Base-by-base conservation (phyloP, 208 protist genomes). In the Strigomonas culicis region DNA sequence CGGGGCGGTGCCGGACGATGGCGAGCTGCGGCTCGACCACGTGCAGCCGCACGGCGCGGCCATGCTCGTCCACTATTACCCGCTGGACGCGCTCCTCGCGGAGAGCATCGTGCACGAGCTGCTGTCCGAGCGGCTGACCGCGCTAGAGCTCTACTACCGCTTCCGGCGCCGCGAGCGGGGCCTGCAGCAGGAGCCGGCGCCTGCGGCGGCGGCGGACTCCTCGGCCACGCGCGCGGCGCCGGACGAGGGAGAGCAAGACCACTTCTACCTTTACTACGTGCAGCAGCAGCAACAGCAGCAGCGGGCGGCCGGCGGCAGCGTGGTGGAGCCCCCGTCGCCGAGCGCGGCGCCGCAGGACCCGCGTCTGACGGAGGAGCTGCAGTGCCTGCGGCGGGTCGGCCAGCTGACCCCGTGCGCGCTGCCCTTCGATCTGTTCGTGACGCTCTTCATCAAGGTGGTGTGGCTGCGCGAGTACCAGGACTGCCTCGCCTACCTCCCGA, bases 21-120 rank as follows among this genome's bases (percentile, higher is more conserved):
- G 34, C 10, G 10, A 13, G 34, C 4, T 39, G 10, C 7, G 10
- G 4, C 34, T 39, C 4, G 34, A 39, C 10, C 7, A 39, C 10
- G 34, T 10, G 34, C 34, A 39, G 10, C 10, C 34, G 4, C 34
- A 39, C 34, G 34, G 34, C 34, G 34, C 34, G 7, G 10, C 34
- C 34, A 39, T 39, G 34, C 10, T 39, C 34, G 34, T 60, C 30
- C 70, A 15, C 64, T 84, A 17, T 49, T 93, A 17, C 56, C 66
- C 55, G 15, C 43, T 90, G 15, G 71, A 84, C 50, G 80, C 83
- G 7, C 43, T 93, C n/a, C 68, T 90, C 30, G 87, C 79, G 1
- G 87, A 93, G 68, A 71, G 67, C 27, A 66, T 86, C 27, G 71
- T 93, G 52, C 77, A 82, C 62, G 73, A 80, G 65, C 39, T 93